Evolutionary conservation across 2,329 filamentous ascomycete genomes (phyloP).

Genomic region (Xylaria sp.): DNA sequence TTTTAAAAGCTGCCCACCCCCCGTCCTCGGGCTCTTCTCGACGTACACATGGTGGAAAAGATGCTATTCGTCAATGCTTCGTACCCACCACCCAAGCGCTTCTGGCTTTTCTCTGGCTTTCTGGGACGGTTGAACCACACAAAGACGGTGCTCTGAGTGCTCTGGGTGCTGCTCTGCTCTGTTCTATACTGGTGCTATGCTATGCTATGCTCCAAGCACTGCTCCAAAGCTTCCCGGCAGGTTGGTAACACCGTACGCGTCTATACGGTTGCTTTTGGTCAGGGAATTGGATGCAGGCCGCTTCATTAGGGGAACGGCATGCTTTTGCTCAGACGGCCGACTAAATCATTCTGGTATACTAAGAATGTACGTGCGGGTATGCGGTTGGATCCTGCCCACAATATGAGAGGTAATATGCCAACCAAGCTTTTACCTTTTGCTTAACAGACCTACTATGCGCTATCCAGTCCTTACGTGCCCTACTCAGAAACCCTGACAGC

Average conservation of each 20-base stretch:
- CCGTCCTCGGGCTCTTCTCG: constrained; percentile 7
- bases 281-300: constrained; percentile 20
- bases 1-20: constrained; percentile 21
- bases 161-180: neutral
- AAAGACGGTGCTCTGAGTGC: neutral
- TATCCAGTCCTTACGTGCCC: no score
- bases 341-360: neutral
- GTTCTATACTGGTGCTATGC: no score
- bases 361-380: no score
- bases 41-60: constrained; percentile 18
- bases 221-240: constrained; percentile 6
- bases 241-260: constrained; percentile 22
- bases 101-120: no score
- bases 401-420: neutral
- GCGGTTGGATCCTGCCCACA: neutral
- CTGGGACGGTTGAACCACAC: constrained; percentile 26
- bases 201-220: constrained; percentile 8
- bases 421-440: no score
- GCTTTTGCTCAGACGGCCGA: constrained; percentile 1
- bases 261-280: constrained; percentile 29
- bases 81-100: constrained; percentile 30
- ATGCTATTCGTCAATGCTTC: constrained; percentile 32
- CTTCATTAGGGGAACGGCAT: constrained; percentile 19
- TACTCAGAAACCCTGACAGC: neutral
- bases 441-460: no score